Evolutionary conservation across 225 moss, liverwort and hornwort genomes (phyloP), one percentile per base, ranked within the genome.

Genomic region (Polytrichum commune): DNA sequence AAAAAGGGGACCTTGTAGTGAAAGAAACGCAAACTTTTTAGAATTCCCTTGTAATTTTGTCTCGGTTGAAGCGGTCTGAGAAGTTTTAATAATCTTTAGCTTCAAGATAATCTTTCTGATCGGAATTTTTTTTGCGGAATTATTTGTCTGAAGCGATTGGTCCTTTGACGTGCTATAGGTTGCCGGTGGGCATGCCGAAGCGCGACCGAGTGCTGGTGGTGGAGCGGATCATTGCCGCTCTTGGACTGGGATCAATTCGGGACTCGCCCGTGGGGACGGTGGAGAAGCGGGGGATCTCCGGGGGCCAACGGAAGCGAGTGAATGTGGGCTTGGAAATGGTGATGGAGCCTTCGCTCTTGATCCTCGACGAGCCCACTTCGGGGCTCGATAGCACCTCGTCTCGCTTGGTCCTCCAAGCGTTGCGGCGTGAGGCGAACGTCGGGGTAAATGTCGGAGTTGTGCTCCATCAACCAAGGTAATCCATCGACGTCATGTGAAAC

Each of bases 251-350:
- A n/a, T 69, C 85, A 19, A 90, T 96, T 73, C 87, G 96, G 29
- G 89, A 93, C 60, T 89, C 96, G 4, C 74, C 77, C 22, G 96
- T 96, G 20, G 96, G 96, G 1, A 96, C 96, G 13, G 90, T 96
- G 33, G 96, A 96, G 86, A 92, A 79, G 79, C 89, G 96, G 71
- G 96, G 96, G 46, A 93, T 96, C 6, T 96, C 96, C 0, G 96
- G 96, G 1, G 96, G 96, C 24, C 96, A 96, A 74, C 82, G 96
- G 28, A 96, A 96, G 74, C 87, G 96, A 64, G 96, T 96, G 58
- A 96, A 96, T 67, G 93, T 96, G 73, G 96, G 89, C 16, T 87
- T 96, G 24, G 96, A 96, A 71, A 89, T 96, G 78, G 96, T 96
- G 29, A 93, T 96, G 76, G 93, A 96, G 68, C 96, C 96, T 23